Evolutionary conservation across 805 yeast genomes (phyloP).

Genomic region (Citeromyces matritensis): DNA sequence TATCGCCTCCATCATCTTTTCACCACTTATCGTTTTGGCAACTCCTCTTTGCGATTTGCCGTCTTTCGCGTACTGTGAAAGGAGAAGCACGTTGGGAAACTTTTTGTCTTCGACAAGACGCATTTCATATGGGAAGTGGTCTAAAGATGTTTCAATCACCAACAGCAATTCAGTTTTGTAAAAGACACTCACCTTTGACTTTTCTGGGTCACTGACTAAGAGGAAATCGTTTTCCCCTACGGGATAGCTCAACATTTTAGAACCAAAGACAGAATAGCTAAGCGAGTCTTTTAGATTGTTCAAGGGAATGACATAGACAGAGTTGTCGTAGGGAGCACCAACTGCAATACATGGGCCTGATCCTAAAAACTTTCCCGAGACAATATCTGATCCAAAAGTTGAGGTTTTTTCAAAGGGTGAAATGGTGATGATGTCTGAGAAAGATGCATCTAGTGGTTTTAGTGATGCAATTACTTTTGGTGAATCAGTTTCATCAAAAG

Average conservation of each 20-base stretch:
- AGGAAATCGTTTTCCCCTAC: slow-evolving; percentile 17
- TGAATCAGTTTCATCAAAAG: too few species aligned
- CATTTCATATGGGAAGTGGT: slow-evolving; percentile 18
- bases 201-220: slow-evolving; percentile 37
- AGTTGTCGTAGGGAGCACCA: slow-evolving; percentile 33
- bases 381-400: slow-evolving; percentile 28
- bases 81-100: slow-evolving; percentile 23
- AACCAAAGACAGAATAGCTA: slow-evolving; percentile 31
- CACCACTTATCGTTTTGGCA: slow-evolving; percentile 18
- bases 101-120: slow-evolving; percentile 20
- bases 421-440: slow-evolving; percentile 2
- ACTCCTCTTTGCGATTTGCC: slow-evolving; percentile 18
- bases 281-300: slow-evolving; percentile 9
- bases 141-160: slow-evolving; percentile 11
- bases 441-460: neutral
- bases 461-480: neutral
- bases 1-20: slow-evolving; percentile 2
- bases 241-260: slow-evolving; percentile 14
- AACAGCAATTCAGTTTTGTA: slow-evolving; percentile 9
- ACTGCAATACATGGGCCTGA: slow-evolving; percentile 25
- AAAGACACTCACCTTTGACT: slow-evolving; percentile 24
- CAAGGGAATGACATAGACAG: slow-evolving; percentile 28
- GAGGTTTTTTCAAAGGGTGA: slow-evolving; percentile 2
- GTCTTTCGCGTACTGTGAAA: slow-evolving; percentile 21
- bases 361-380: slow-evolving; percentile 23